phyloP scores from a whole-genome alignment of 2,329 filamentous ascomycete genomes.

The Chaetothyriales sp. region DNA sequence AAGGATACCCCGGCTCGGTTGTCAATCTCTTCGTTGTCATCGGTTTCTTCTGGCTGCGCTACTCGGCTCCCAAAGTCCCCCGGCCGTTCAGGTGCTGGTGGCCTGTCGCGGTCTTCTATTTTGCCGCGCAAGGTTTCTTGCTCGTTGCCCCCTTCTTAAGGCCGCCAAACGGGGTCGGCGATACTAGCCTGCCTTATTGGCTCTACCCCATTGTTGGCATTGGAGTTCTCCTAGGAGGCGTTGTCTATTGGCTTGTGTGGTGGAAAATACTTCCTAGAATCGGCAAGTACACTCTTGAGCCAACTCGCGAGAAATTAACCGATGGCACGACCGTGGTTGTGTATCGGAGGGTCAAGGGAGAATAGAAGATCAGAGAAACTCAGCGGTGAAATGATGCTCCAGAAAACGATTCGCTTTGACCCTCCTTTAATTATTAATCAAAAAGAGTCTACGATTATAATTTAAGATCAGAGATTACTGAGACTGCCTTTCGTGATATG shows the following conservation, averaged over 20 bases:
- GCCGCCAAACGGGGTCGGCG: conserved; percentile 35
- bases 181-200: conserved; percentile 38
- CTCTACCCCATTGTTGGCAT: conserved; percentile 42
- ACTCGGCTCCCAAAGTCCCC: conserved; percentile 19
- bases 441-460: too few species aligned
- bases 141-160: conserved; percentile 43
- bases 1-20: conserved; percentile 21
- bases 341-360: background rate
- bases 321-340: background rate
- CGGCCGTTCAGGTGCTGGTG: conserved; percentile 41
- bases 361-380: background rate
- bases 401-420: too few species aligned
- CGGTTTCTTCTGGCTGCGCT: conserved; percentile 37
- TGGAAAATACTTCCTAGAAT: conserved; percentile 25
- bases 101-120: conserved; percentile 43
- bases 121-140: conserved; percentile 46
- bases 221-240: conserved; percentile 36
- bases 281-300: conserved; percentile 1
- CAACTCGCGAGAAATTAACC: background rate
- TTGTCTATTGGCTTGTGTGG: conserved; percentile 40
- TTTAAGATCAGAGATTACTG: background rate
- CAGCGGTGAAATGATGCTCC: too few species aligned
- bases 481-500: background rate
- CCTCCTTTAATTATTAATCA: too few species aligned
- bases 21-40: conserved; percentile 25